A percentile compares a stretch with the other conserved stretches of the same genome.
phyloP scores from a whole-genome alignment of 2,329 filamentous ascomycete genomes.

The Cadophora sp. region DNA sequence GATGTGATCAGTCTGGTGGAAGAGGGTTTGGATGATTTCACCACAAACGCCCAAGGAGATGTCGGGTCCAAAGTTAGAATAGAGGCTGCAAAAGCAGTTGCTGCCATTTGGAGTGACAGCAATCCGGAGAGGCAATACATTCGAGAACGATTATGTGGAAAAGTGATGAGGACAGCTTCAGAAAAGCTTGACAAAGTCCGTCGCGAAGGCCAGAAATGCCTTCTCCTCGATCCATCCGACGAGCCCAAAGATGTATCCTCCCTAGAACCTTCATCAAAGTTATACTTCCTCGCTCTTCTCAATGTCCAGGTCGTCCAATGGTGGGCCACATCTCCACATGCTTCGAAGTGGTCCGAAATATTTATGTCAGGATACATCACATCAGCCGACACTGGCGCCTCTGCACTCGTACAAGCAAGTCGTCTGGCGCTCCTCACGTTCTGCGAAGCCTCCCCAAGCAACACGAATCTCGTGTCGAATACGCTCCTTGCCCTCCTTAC shows the following conservation, averaged over 20 bases:
- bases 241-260: constrained; percentile 32
- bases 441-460: constrained; percentile 44
- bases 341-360: constrained; percentile 27
- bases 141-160: constrained; percentile 27
- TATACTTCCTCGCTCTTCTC: constrained; percentile 2
- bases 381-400: constrained; percentile 79
- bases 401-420: constrained; percentile 74
- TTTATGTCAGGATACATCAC: constrained; percentile 63
- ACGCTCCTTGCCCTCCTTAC: constrained; percentile 24
- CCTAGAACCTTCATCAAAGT: neutral
- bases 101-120: constrained; percentile 13
- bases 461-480: constrained; percentile 51
- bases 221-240: constrained; percentile 44
- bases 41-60: constrained; percentile 86
- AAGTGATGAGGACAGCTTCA: constrained; percentile 70
- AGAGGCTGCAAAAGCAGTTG: constrained; percentile 70
- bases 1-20: constrained; percentile 46
- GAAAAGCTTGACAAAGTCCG: constrained; percentile 93
- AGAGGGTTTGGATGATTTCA: constrained; percentile 84
- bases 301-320: neutral
- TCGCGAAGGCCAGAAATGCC: constrained; percentile 61
- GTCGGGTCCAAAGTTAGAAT: constrained; percentile 86
- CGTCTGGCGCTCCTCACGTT: constrained; percentile 67
- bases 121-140: constrained; percentile 21
- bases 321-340: constrained; percentile 6